These are phyloP conservation scores for Microdochium nivale DNA, from an alignment of 2,329 filamentous ascomycete species.

Conservation along the genomic window DNA sequence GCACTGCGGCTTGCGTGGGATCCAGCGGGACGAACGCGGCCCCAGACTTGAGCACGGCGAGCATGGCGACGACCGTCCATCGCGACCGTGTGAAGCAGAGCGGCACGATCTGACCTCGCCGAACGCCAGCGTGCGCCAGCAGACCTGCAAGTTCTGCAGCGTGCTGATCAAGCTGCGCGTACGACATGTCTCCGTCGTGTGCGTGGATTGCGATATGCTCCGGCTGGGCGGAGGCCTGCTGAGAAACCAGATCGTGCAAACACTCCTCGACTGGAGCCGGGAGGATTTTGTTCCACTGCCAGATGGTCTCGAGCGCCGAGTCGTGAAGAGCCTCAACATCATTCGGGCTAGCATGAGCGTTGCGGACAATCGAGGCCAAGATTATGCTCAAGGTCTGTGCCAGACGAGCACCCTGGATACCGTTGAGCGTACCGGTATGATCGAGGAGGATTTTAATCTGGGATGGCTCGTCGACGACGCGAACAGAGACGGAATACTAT, in stretches of 20 bases:
- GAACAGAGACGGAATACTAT: not conserved
- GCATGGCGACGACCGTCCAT: slow-evolving; percentile 21
- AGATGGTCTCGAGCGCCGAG: not conserved
- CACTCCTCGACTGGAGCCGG: slow-evolving; percentile 5
- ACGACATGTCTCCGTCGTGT: slow-evolving; percentile 21
- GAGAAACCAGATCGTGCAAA: slow-evolving; percentile 5
- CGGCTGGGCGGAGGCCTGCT: slow-evolving; percentile 6
- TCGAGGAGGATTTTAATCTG: not conserved
- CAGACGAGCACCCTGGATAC: not conserved
- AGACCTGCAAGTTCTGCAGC: slow-evolving; percentile 14
- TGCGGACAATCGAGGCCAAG: not conserved
- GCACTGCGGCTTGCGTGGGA: slow-evolving; percentile 21
- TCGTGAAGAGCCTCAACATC: not conserved
- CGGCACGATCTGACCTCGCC: slow-evolving; percentile 19
- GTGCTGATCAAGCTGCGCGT: slow-evolving; percentile 16
- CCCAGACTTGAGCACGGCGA: slow-evolving; percentile 25
- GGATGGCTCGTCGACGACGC: not conserved
- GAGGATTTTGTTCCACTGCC: not conserved
- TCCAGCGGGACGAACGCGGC: slow-evolving; percentile 25
- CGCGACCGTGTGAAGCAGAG: slow-evolving; percentile 25
- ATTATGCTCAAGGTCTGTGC: not conserved
- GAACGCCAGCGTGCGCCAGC: slow-evolving; percentile 14
- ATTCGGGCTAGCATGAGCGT: not conserved
- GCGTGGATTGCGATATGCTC: slow-evolving; percentile 16
- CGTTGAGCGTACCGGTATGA: not conserved